Percentiles rank a stretch among this genome's conserved stretches.
Evolutionary conservation across 139 green algal genomes (phyloP).

Genomic region (Closterium sp.): DNA sequence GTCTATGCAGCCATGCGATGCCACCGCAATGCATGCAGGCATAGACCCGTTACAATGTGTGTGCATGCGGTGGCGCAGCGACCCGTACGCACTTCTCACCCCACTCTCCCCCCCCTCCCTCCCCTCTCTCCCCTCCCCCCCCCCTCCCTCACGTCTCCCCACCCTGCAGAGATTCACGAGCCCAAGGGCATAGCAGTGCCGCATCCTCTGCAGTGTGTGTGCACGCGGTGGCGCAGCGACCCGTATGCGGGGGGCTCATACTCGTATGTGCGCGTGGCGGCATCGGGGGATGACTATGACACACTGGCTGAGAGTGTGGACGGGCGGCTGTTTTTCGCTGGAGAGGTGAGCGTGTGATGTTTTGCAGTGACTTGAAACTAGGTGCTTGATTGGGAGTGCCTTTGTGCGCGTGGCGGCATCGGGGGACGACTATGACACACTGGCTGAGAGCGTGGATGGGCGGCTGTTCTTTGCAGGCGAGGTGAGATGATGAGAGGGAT

Average conservation of each 20-base stretch:
- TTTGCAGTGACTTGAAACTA: background rate
- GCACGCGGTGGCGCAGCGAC: constrained; percentile 84
- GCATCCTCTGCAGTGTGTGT: constrained; percentile 59
- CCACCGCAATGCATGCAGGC: too few relatives aligned
- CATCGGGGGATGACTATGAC: constrained; percentile 83
- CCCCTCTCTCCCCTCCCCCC: background rate
- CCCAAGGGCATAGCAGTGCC: constrained; percentile 71
- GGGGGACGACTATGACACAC: background rate
- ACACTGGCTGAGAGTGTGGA: constrained; percentile 47
- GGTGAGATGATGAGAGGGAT: too few relatives aligned
- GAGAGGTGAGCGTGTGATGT: constrained; percentile 36
- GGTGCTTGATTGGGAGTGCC: background rate
- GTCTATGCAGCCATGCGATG: too few relatives aligned
- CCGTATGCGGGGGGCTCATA: constrained; percentile 81
- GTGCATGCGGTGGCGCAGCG: constrained; percentile 79
- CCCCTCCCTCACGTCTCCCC: background rate
- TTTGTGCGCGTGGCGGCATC: too few relatives aligned
- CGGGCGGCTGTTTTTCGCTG: constrained; percentile 53
- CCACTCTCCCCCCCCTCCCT: constrained; percentile 10
- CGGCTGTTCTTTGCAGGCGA: background rate
- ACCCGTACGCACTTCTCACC: constrained; percentile 64
- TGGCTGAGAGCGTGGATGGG: background rate
- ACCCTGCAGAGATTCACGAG: constrained; percentile 25
- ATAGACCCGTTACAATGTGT: too few relatives aligned
- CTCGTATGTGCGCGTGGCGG: constrained; percentile 75